Percentiles rank a stretch among this genome's conserved stretches.
These are phyloP conservation scores for Tuber microsphaerosporum DNA, from an alignment of 495 filamentous ascomycete genomes.

Conservation along the genomic window DNA sequence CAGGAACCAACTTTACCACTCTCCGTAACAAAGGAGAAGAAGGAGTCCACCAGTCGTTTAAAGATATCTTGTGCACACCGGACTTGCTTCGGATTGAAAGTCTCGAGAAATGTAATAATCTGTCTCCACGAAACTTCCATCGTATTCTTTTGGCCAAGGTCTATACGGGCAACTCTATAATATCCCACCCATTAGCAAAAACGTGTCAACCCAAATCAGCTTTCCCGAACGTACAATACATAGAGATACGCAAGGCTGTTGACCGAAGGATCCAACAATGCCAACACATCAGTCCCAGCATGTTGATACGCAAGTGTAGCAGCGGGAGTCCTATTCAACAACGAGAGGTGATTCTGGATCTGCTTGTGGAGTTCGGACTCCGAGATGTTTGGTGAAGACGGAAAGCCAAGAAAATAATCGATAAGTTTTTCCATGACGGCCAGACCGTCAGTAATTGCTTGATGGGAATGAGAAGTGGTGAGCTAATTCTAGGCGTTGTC, in stretches of 20 bases:
- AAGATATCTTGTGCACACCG: conserved; percentile 35
- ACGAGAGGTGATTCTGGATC: conserved; percentile 28
- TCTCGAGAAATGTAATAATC: conserved; percentile 32
- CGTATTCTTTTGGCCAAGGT: conserved; percentile 29
- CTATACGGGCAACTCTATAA: conserved; percentile 32
- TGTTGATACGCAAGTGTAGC: conserved; percentile 31
- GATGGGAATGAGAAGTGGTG: conserved; percentile 14
- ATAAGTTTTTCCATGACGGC: conserved; percentile 40
- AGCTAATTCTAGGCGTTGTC: conserved; percentile 15
- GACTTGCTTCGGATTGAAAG: conserved; percentile 37
- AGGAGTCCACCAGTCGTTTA: conserved; percentile 37
- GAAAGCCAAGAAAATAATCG: conserved; percentile 33
- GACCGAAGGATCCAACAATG: conserved; percentile 33
- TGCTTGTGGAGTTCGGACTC: conserved; percentile 36
- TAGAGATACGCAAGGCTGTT: conserved; percentile 41
- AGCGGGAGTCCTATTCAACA: conserved; percentile 36
- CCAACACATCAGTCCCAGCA: conserved; percentile 35
- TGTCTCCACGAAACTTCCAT: conserved; percentile 34
- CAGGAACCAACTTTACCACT: conserved; percentile 30
- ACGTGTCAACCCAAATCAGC: neutral
- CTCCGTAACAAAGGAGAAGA: conserved; percentile 33
- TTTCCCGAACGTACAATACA: conserved; percentile 31
- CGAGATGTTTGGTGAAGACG: conserved; percentile 31
- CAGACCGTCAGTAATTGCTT: conserved; percentile 15
- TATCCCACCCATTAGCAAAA: conserved; percentile 12